phyloP scores from a whole-genome alignment of 129 eudicot species.

The Centrapalus pauciflorus region DNA sequence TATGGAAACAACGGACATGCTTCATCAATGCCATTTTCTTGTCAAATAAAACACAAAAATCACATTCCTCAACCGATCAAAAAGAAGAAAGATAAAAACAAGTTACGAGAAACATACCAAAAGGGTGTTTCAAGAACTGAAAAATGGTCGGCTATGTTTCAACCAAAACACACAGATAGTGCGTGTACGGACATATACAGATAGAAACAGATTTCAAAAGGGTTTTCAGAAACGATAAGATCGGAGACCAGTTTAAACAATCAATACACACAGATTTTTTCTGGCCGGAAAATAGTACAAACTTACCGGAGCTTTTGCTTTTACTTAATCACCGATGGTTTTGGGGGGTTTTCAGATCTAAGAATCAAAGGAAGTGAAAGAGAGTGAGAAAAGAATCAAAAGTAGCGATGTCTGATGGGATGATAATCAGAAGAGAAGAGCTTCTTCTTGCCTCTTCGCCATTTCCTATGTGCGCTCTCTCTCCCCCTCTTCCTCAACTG shows the following conservation, averaged over 20 bases:
- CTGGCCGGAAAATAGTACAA: slow-evolving; percentile 1
- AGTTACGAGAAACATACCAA: slow-evolving; percentile 16
- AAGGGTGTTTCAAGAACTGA: slow-evolving; percentile 18
- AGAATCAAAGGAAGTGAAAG: slow-evolving; percentile 24
- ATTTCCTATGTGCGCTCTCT: slow-evolving; percentile 45
- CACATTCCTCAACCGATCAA: slow-evolving; percentile 33
- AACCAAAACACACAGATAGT: slow-evolving; percentile 1
- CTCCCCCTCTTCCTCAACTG: slow-evolving; percentile 23
- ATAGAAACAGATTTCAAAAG: slow-evolving; percentile 14
- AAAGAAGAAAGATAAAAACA: slow-evolving; percentile 1
- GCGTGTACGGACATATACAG: slow-evolving; percentile 16
- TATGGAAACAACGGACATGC: slow-evolving; percentile 15
- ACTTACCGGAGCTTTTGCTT: slow-evolving; percentile 32
- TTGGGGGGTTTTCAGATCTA: slow-evolving; percentile 45
- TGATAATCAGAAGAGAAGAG: slow-evolving; percentile 22
- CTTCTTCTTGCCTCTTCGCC: slow-evolving; percentile 46
- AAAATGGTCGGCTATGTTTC: slow-evolving; percentile 4
- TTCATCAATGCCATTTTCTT: slow-evolving; percentile 25
- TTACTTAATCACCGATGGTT: slow-evolving; percentile 15
- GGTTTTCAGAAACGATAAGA: slow-evolving; percentile 21
- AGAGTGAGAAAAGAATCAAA: slow-evolving; percentile 15
- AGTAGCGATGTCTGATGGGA: slow-evolving; percentile 30
- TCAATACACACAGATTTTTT: slow-evolving; percentile 7
- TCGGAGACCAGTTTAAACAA: slow-evolving; percentile 30
- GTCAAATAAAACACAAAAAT: slow-evolving; percentile 23